Conservation (phyloP, 2,329 filamentous ascomycete genomes). For the Mariannaea sp. region DNA sequence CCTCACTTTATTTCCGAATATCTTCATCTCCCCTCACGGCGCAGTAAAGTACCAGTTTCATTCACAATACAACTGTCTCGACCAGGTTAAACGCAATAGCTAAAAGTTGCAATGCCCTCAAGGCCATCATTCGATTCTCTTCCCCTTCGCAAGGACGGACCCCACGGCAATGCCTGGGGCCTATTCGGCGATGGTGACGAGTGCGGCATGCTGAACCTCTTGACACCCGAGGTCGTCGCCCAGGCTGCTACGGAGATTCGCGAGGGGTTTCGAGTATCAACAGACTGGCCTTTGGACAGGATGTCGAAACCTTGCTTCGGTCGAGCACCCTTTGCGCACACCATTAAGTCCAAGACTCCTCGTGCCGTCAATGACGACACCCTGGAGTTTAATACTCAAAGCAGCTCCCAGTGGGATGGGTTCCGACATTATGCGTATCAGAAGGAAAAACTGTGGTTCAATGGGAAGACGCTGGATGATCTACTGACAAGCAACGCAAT, state of each 20-base stretch:
- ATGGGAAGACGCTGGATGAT: conserved; percentile 48
- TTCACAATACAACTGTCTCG: neutral
- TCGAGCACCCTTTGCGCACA: conserved; percentile 38
- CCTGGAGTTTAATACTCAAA: conserved; percentile 45
- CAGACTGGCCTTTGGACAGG: conserved; percentile 42
- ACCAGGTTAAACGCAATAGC: neutral
- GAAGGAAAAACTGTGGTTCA: conserved; percentile 43
- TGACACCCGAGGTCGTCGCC: conserved; percentile 45
- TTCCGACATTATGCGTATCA: conserved; percentile 47
- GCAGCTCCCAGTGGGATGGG: conserved; percentile 48
- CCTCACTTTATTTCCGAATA: neutral
- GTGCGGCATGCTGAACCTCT: conserved; percentile 59
- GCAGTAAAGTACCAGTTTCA: too few relatives aligned
- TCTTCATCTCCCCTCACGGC: neutral
- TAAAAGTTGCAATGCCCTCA: neutral
- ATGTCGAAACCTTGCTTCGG: conserved; percentile 44
- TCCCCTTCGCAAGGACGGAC: conserved; percentile 54
- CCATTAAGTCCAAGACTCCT: conserved; percentile 36
- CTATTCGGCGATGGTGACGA: conserved; percentile 57
- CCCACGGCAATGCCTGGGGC: conserved; percentile 60
- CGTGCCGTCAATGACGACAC: conserved; percentile 42
- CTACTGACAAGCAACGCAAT: conserved; percentile 42
- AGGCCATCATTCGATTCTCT: conserved; percentile 49
- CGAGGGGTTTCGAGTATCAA: conserved; percentile 40
- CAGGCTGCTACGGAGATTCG: conserved; percentile 38